A percentile compares a stretch with the other conserved stretches of the same genome.
Conservation (phyloP, 495 filamentous ascomycete species). For the Terfezia claveryi region DNA sequence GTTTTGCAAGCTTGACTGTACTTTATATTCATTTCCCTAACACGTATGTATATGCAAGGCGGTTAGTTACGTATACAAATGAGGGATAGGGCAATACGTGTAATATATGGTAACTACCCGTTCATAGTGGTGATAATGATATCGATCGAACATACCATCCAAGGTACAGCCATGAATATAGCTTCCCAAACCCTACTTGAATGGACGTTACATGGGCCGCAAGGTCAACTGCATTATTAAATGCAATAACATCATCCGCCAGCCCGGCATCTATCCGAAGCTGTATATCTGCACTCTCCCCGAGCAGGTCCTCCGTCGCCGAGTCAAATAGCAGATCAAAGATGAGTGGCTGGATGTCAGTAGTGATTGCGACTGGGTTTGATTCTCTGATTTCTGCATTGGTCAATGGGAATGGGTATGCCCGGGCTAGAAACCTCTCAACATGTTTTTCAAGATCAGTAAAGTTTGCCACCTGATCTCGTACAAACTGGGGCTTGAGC, state of each 20-base stretch:
- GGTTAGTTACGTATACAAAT: too few relatives aligned
- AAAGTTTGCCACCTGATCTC: slow-evolving; percentile 21
- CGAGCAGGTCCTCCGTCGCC: slow-evolving; percentile 27
- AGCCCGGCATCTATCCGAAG: slow-evolving; percentile 7
- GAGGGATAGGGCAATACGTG: too few relatives aligned
- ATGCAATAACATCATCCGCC: too few relatives aligned
- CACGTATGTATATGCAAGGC: too few relatives aligned
- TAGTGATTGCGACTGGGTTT: background rate
- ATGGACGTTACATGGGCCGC: too few relatives aligned
- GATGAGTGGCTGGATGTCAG: slow-evolving; percentile 31
- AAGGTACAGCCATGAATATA: too few relatives aligned
- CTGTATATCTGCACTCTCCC: slow-evolving; percentile 20
- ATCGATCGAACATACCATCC: too few relatives aligned
- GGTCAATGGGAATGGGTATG: background rate
- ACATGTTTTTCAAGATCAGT: slow-evolving; percentile 9
- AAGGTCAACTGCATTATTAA: too few relatives aligned
- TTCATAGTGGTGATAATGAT: too few relatives aligned
- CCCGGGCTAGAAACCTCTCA: slow-evolving; percentile 5
- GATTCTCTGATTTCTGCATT: background rate
- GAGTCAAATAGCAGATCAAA: slow-evolving; percentile 29
- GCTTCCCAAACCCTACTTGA: too few relatives aligned
- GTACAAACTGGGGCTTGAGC: slow-evolving; percentile 34
- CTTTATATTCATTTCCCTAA: slow-evolving; percentile 1
- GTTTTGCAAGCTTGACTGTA: slow-evolving; percentile 12
- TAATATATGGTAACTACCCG: too few relatives aligned